phyloP scores from a whole-genome alignment of 441 rosid genomes.

The Populus tomentosa region DNA sequence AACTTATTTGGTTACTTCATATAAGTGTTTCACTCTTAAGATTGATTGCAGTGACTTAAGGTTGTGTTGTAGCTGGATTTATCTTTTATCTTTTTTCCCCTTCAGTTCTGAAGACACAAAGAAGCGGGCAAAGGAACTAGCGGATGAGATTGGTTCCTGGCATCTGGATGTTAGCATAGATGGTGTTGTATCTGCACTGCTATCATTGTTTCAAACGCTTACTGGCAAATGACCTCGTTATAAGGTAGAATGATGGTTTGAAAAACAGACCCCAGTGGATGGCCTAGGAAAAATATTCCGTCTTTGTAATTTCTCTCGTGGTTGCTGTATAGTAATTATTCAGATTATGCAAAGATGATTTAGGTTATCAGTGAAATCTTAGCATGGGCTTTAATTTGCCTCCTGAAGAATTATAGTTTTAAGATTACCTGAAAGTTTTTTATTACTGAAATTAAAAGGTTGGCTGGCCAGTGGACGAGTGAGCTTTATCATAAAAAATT shows the following conservation, averaged over 20 bases:
- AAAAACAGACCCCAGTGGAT: neutral
- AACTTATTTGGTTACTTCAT: neutral
- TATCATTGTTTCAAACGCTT: conserved; percentile 77
- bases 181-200: conserved; percentile 71
- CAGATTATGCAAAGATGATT: neutral
- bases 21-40: conserved; percentile 1
- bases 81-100: neutral
- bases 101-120: conserved; percentile 78
- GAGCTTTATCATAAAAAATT: neutral
- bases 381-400: neutral
- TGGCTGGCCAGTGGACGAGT: neutral
- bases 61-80: neutral
- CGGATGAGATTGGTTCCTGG: conserved; percentile 96
- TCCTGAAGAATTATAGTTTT: neutral
- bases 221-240: conserved; percentile 85
- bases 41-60: conserved; percentile 1
- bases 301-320: neutral
- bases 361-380: neutral
- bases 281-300: neutral
- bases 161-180: conserved; percentile 89
- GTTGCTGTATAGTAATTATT: neutral
- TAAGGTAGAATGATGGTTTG: conserved; percentile 46
- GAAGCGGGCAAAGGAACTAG: conserved; percentile 71
- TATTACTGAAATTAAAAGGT: neutral
- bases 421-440: neutral